phyloP scores from a whole-genome alignment of 192 early-diverging fungal genomes.

The Funneliformis geosporum region DNA sequence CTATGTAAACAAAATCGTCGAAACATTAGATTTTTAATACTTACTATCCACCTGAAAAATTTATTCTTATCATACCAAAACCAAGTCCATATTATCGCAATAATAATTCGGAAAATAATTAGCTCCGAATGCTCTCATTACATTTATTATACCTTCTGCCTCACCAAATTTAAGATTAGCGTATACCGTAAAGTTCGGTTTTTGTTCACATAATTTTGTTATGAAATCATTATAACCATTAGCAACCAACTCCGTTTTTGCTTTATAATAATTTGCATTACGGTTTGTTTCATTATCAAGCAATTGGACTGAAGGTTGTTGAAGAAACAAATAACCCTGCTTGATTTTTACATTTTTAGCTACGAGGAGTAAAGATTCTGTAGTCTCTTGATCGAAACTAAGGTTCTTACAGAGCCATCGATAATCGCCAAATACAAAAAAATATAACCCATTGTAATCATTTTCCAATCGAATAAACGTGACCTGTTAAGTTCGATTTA shows the following conservation, averaged over 20 bases:
- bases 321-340: not conserved
- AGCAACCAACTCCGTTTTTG: not conserved
- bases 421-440: not conserved
- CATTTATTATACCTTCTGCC: not conserved
- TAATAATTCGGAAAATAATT: not conserved
- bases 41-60: not conserved
- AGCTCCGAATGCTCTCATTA: not conserved
- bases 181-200: conserved; percentile 1
- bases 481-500: not conserved
- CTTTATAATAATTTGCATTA: not conserved
- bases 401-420: not conserved
- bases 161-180: not conserved
- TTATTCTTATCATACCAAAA: not conserved
- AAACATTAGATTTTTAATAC: not conserved
- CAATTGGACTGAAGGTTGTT: not conserved
- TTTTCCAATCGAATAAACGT: not conserved
- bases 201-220: not conserved
- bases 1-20: not conserved
- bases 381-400: not conserved
- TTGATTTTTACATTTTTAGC: not conserved
- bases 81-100: not conserved
- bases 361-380: not conserved
- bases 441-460: not conserved
- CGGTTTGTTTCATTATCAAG: not conserved
- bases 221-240: not conserved